These are phyloP conservation scores for Ramularia endophylla DNA, from an alignment of 2,329 filamentous ascomycete species.

Conservation along the genomic window DNA sequence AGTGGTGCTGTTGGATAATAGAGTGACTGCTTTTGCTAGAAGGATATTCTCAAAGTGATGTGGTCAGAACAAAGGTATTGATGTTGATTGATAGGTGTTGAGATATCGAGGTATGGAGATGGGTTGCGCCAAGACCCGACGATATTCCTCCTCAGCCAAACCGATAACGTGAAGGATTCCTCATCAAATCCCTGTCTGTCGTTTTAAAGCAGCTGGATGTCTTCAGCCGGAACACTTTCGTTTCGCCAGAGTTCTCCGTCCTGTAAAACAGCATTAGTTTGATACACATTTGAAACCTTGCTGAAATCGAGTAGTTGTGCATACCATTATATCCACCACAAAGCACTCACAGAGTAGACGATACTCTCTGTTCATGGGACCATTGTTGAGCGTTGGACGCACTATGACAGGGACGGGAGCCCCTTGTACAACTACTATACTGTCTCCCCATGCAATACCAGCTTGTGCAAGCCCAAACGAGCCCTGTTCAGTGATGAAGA, in stretches of 20 bases:
- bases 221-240: constrained; percentile 4
- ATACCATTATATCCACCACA: constrained; percentile 13
- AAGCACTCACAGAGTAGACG: constrained; percentile 13
- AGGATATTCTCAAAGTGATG: no score
- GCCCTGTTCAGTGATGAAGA: constrained; percentile 16
- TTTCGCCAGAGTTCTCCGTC: constrained; percentile 13
- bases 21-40: no score
- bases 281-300: no score
- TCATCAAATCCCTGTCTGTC: not conserved
- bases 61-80: no score
- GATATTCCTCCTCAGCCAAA: not conserved
- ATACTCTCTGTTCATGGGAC: constrained; percentile 5
- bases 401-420: constrained; percentile 14
- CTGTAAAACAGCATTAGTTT: no score
- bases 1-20: no score
- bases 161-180: not conserved
- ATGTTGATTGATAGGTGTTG: not conserved
- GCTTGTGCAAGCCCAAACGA: constrained; percentile 14
- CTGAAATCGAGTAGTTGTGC: no score
- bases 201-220: constrained; percentile 6
- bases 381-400: constrained; percentile 7
- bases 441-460: constrained; percentile 13
- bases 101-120: constrained; percentile 1
- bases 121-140: not conserved
- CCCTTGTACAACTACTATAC: constrained; percentile 9